Percentiles rank a stretch among this genome's conserved stretches.
Evolutionary conservation across 805 yeast species (phyloP).

Genomic region (Wickerhamiella alocasiicola): DNA sequence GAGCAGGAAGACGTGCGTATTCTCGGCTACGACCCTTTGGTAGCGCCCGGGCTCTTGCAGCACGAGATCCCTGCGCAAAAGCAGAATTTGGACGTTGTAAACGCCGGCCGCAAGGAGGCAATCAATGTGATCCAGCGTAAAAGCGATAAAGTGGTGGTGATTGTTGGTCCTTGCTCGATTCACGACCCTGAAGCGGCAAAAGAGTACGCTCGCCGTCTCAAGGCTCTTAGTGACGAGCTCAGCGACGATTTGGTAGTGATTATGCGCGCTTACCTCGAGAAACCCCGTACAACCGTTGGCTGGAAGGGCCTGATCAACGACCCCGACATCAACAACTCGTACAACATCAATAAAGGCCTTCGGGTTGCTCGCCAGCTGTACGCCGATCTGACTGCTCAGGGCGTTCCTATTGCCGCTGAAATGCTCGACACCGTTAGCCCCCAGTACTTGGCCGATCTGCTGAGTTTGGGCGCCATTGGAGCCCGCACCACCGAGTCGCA

Average conservation of each 20-base stretch:
- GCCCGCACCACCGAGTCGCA: conserved; percentile 99
- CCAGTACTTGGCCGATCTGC: conserved; percentile 80
- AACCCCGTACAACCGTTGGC: conserved; percentile 98
- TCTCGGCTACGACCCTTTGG: conserved; percentile 85
- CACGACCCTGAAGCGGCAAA: conserved; percentile 84
- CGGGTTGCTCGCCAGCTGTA: conserved; percentile 77
- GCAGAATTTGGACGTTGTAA: conserved; percentile 47
- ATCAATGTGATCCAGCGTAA: conserved; percentile 57
- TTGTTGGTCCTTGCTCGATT: conserved; percentile 95
- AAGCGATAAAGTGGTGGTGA: conserved; percentile 74
- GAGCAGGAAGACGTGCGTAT: conserved; percentile 51
- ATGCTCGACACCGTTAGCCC: conserved; percentile 98
- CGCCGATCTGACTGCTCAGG: conserved; percentile 62
- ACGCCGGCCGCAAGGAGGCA: conserved; percentile 67
- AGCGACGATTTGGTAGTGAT: conserved; percentile 66
- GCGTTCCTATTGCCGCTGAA: conserved; percentile 89
- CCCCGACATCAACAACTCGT: conserved; percentile 86
- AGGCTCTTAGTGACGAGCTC: conserved; percentile 55
- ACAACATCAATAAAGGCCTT: conserved; percentile 90
- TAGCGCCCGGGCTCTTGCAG: conserved; percentile 84
- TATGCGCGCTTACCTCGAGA: conserved; percentile 97
- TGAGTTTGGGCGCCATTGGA: conserved; percentile 95
- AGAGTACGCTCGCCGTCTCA: conserved; percentile 68
- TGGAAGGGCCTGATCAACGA: conserved; percentile 98
- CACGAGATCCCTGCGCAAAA: conserved; percentile 61